Evolutionary conservation across 768 basidiomycete genomes (phyloP), one percentile per base, ranked within the genome.

Genomic region (Pleurotus eryngii): DNA sequence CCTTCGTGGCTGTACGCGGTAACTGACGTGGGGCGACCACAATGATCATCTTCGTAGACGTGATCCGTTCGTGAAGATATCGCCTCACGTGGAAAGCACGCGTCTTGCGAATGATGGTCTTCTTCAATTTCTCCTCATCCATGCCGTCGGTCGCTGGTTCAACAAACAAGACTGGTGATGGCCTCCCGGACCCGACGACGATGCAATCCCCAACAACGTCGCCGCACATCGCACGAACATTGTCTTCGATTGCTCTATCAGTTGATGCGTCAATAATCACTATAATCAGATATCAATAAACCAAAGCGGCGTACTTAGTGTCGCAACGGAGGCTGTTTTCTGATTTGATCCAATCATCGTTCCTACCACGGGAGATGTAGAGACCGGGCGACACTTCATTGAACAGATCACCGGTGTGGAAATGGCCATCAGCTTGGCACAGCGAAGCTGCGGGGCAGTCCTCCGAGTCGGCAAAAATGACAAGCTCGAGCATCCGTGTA

Each of bases 61-160:
- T 79, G 72, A 92, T 86, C 38, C 89, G 86, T 68, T 92, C 90
- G 70, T 92, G 90, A 49, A 89, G 72, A 67, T 92, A 92, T 54
- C 88, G 80, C 56, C 89, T 76, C 8, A 77, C 80, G 67, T 92
- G 87, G 77, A 91, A 92, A 18, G 79, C 80, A 17, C 85, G 77
- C 8, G 82, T 91, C 64, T 85, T 85, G n/a, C 87, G 82, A 57
- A 90, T 77, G 64, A 92, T 85, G n/a, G 86, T 84, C 65, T 81
- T 81, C 75, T 81, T 87, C 39, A 91, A 76, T 64, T 78, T 84
- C 61, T 74, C 70, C 55, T 79, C 72, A 59, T 85, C 80, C 63
- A 82, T 73, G 51, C 81, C 78, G 26, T 58, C 49, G 38, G 67
- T 61, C 18, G 73, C 75, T 7, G 87, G 80, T 70, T 92, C 90